Conservation (phyloP, 23 red algal genomes). For the Gracilaria vermiculophylla region DNA sequence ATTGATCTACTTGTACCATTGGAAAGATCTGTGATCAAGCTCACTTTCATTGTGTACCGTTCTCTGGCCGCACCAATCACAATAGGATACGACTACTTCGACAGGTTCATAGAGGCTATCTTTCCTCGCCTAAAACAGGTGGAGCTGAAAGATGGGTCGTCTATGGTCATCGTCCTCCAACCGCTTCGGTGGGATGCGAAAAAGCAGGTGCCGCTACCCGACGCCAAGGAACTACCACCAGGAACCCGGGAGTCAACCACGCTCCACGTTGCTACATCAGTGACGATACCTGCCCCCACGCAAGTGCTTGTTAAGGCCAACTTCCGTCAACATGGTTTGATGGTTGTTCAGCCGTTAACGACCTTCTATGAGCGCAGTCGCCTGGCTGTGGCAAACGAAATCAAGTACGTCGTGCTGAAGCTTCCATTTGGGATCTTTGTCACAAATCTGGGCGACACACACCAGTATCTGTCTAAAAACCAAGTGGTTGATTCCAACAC, state of each 20-base stretch:
- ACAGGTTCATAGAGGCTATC: neutral
- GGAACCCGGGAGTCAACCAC: neutral
- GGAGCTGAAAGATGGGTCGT: too few relatives aligned
- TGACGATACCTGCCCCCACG: neutral
- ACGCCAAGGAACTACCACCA: too few relatives aligned
- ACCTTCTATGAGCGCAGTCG: neutral
- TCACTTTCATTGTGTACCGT: neutral
- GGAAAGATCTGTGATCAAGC: neutral
- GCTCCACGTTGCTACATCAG: neutral
- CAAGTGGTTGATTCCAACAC: too few relatives aligned
- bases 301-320: neutral
- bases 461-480: too few relatives aligned
- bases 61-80: too few relatives aligned
- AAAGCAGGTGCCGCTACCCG: too few relatives aligned
- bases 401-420: neutral
- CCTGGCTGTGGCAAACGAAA: neutral
- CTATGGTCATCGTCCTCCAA: neutral
- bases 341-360: neutral
- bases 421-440: neutral
- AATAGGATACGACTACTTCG: neutral
- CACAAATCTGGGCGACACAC: too few relatives aligned
- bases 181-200: neutral
- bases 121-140: neutral
- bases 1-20: neutral
- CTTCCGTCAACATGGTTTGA: neutral